Conservation (phyloP, 1,139 yeast genomes). For the Yamadazyma buinensis region DNA sequence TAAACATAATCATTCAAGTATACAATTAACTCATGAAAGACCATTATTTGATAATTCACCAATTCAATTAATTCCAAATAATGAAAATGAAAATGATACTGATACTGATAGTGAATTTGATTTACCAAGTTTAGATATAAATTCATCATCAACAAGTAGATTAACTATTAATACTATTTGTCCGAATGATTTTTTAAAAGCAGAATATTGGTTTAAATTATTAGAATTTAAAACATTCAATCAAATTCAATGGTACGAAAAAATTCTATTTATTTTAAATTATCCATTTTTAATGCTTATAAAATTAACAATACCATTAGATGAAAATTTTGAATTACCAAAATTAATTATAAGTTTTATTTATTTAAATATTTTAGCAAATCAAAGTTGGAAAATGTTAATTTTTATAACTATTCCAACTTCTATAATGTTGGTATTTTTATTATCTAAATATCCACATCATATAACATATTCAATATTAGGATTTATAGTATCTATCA, state of each 20-base stretch:
- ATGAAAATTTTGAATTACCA: slow-evolving; percentile 2
- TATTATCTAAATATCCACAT: slow-evolving; percentile 5
- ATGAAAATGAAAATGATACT: neutral
- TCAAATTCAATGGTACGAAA: neutral
- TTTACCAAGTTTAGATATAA: too few relatives aligned
- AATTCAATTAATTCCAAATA: slow-evolving; percentile 2
- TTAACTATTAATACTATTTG: too few relatives aligned
- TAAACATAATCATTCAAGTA: slow-evolving; percentile 18
- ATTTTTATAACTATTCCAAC: slow-evolving; percentile 2
- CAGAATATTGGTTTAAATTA: neutral
- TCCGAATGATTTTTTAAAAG: neutral
- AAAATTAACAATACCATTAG: slow-evolving; percentile 9
- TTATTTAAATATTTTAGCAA: slow-evolving; percentile 9
- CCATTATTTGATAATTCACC: slow-evolving; percentile 5
- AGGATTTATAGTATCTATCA: slow-evolving; percentile 68
- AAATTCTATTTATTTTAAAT: slow-evolving; percentile 4
- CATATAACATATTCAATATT: slow-evolving; percentile 24
- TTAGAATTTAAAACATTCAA: neutral
- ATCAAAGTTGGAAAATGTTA: neutral
- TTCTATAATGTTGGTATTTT: neutral
- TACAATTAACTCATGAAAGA: slow-evolving; percentile 7
- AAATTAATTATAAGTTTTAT: slow-evolving; percentile 4
- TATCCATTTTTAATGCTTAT: slow-evolving; percentile 8
- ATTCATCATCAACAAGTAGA: too few relatives aligned
- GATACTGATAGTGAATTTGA: neutral